A percentile compares a stretch with the other conserved stretches of the same genome.
These are phyloP conservation scores for Ormosia emarginata DNA, from an alignment of 306 rosid genomes.

Conservation along the genomic window DNA sequence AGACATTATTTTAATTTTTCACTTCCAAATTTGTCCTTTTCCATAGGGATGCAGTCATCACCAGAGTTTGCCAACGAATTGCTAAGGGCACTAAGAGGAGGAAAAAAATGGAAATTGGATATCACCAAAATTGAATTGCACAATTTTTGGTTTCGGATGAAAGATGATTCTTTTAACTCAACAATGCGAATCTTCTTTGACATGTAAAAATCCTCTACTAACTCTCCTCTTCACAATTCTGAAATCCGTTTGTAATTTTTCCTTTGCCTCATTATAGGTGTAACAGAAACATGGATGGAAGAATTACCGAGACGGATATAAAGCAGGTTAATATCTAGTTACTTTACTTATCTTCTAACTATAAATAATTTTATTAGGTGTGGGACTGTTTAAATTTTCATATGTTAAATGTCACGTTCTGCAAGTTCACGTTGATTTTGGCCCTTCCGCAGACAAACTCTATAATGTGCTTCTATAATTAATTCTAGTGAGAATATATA, in stretches of 20 bases:
- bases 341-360: not conserved
- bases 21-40: not conserved
- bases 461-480: conserved; percentile 41
- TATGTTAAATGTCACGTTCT: conserved; percentile 22
- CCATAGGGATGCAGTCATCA: conserved; percentile 71
- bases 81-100: conserved; percentile 59
- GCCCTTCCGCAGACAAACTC: conserved; percentile 23
- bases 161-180: conserved; percentile 46
- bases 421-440: conserved; percentile 19
- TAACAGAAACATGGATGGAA: conserved; percentile 74
- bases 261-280: conserved; percentile 41
- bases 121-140: conserved; percentile 61
- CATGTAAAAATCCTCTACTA: conserved; percentile 43
- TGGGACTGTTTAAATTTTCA: not conserved
- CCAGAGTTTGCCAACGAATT: conserved; percentile 64
- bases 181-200: conserved; percentile 70
- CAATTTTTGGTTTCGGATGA: conserved; percentile 54
- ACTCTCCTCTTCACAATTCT: not conserved
- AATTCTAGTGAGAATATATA: conserved; percentile 10
- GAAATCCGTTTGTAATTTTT: not conserved
- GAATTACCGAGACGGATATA: conserved; percentile 55
- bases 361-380: not conserved
- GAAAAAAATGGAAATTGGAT: conserved; percentile 46
- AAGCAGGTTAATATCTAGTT: conserved; percentile 52
- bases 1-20: not conserved